Percentiles rank a stretch among this genome's conserved stretches.
Evolutionary conservation across 192 early-diverging fungal genomes (phyloP).

Genomic region (Backusella sp.): DNA sequence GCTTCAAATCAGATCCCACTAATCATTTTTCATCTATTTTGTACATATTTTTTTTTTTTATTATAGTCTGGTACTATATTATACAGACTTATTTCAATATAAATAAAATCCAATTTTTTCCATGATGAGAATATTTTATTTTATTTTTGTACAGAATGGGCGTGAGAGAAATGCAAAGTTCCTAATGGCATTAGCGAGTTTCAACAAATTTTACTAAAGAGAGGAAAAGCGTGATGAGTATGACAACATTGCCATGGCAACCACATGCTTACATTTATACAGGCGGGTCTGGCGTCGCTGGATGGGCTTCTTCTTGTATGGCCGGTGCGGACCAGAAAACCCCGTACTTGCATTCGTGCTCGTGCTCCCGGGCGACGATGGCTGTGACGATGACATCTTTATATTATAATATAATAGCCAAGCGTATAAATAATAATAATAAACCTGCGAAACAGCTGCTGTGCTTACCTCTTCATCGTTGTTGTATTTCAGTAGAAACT

Average conservation of each 20-base stretch:
- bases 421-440: neutral
- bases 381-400: neutral
- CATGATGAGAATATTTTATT: neutral
- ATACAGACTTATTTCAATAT: neutral
- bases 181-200: slow-evolving; percentile 7
- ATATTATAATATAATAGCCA: neutral
- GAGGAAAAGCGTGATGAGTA: neutral
- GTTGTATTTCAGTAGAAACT: neutral
- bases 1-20: neutral
- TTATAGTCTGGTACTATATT: neutral
- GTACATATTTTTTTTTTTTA: neutral
- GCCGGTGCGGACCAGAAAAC: neutral
- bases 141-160: neutral
- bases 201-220: slow-evolving; percentile 26
- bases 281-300: slow-evolving; percentile 16
- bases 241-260: neutral
- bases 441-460: neutral
- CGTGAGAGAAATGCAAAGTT: neutral
- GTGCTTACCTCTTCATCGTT: neutral
- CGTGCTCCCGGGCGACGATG: neutral
- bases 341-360: too few species aligned
- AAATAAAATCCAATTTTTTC: neutral
- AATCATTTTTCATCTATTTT: neutral
- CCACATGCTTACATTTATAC: slow-evolving; percentile 13
- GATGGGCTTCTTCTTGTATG: slow-evolving; percentile 13